Conservation (phyloP, 768 basidiomycete genomes). For the Russula emetica region DNA sequence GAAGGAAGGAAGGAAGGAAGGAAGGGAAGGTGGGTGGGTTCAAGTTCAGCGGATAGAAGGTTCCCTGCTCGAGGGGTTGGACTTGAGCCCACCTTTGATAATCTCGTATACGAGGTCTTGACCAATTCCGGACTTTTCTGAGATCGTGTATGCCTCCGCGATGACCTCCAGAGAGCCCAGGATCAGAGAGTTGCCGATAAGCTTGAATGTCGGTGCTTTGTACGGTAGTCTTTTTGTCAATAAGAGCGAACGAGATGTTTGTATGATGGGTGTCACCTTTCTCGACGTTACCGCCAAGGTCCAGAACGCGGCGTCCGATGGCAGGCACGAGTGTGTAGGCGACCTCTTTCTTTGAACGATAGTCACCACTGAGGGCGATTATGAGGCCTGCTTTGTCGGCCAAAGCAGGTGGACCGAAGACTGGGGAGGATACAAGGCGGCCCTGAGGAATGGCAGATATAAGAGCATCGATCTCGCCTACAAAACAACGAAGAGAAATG, state of each 20-base stretch:
- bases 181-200: constrained; percentile 77
- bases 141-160: constrained; percentile 78
- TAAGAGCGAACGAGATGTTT: not conserved
- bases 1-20: not conserved
- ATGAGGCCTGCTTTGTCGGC: constrained; percentile 66
- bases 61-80: not conserved
- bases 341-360: constrained; percentile 76
- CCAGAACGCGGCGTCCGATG: constrained; percentile 70
- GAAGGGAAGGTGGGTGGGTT: not conserved
- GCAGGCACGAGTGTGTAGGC: constrained; percentile 75
- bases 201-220: constrained; percentile 66
- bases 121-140: constrained; percentile 78
- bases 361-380: constrained; percentile 75
- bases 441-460: constrained; percentile 55
- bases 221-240: not conserved
- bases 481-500: not conserved
- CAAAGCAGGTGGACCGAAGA: constrained; percentile 66
- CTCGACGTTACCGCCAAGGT: constrained; percentile 83
- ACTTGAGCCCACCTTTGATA: constrained; percentile 47
- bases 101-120: constrained; percentile 51
- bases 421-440: constrained; percentile 69
- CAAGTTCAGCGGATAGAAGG: constrained; percentile 22
- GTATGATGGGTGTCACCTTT: constrained; percentile 47
- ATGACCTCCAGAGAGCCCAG: constrained; percentile 74
- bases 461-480: constrained; percentile 66